A percentile compares a stretch with the other conserved stretches of the same genome.
Conservation (phyloP, 164 flowering plant genomes). For the Houttuynia cordata region DNA sequence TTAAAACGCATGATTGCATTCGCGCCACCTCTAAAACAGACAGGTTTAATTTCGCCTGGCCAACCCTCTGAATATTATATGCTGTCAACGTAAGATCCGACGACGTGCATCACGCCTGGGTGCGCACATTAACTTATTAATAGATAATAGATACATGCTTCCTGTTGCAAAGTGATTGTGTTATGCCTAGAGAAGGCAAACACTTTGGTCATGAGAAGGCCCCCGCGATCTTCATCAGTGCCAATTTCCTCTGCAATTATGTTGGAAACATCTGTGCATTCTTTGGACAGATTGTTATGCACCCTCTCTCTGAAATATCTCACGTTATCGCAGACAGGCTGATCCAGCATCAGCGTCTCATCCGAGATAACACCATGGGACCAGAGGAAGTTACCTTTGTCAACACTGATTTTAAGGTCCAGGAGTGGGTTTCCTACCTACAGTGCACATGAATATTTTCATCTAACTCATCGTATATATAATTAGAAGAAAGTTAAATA, state of each 20-base stretch:
- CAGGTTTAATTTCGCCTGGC: too few relatives aligned
- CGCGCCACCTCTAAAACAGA: too few relatives aligned
- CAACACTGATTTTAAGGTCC: slow-evolving; percentile 24
- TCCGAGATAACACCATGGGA: slow-evolving; percentile 31
- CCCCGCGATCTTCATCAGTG: slow-evolving; percentile 5
- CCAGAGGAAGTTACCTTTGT: slow-evolving; percentile 20
- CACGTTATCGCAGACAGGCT: slow-evolving; percentile 22
- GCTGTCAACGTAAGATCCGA: too few relatives aligned
- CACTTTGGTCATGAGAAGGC: slow-evolving; percentile 21
- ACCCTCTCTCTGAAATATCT: slow-evolving; percentile 7
- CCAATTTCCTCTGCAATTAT: slow-evolving; percentile 17
- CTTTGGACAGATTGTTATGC: slow-evolving; percentile 13
- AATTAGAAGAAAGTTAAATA: too few relatives aligned
- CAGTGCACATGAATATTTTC: background rate
- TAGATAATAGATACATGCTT: slow-evolving; percentile 5
- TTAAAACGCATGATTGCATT: too few relatives aligned
- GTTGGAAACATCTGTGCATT: slow-evolving; percentile 20
- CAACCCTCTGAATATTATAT: too few relatives aligned
- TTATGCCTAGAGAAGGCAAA: slow-evolving; percentile 2
- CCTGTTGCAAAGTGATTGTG: slow-evolving; percentile 7
- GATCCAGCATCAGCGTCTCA: slow-evolving; percentile 12
- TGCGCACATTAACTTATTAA: background rate
- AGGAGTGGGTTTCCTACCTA: slow-evolving; percentile 34
- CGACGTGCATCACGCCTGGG: too few relatives aligned
- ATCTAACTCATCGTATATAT: too few relatives aligned